These are phyloP conservation scores for Acacia acuminata DNA, from an alignment of 306 rosid genomes.

Conservation along the genomic window DNA sequence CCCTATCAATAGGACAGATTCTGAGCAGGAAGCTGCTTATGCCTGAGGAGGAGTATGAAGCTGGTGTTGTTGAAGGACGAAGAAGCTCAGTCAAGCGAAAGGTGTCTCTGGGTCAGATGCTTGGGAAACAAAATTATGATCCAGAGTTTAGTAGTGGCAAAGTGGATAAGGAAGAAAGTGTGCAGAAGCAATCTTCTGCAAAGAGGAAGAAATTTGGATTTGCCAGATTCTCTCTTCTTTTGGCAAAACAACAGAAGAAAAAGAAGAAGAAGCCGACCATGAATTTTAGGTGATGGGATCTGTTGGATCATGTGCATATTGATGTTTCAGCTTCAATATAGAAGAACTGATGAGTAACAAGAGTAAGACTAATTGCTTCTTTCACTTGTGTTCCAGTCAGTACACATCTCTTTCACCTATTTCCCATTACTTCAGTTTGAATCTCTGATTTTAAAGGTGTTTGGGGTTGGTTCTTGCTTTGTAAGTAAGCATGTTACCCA, in stretches of 20 bases:
- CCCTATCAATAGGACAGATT: slow-evolving; percentile 85
- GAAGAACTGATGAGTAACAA: not conserved
- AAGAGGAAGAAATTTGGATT: slow-evolving; percentile 94
- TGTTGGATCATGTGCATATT: slow-evolving; percentile 7
- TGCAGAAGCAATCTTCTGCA: slow-evolving; percentile 56
- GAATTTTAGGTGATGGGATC: slow-evolving; percentile 55
- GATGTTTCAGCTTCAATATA: not conserved
- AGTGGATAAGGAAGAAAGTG: slow-evolving; percentile 62
- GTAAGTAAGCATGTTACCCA: not conserved
- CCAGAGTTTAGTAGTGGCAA: slow-evolving; percentile 38
- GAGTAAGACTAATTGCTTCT: slow-evolving; percentile 21
- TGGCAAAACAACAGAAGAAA: slow-evolving; percentile 62
- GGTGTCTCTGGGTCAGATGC: slow-evolving; percentile 93
- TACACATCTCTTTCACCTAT: too few species aligned
- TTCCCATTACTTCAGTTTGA: not conserved
- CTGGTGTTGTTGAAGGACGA: slow-evolving; percentile 33
- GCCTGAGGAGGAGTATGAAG: slow-evolving; percentile 59
- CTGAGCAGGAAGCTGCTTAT: slow-evolving; percentile 77
- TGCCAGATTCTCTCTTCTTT: slow-evolving; percentile 66
- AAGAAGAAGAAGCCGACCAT: slow-evolving; percentile 70
- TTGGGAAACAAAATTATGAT: slow-evolving; percentile 64
- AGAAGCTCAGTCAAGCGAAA: slow-evolving; percentile 59
- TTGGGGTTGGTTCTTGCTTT: slow-evolving; percentile 11
- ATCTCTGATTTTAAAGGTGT: slow-evolving; percentile 1
- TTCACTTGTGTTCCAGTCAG: not conserved